Base-by-base conservation (phyloP, 2,329 filamentous ascomycete species). In the Cryphonectria naterciae region DNA sequence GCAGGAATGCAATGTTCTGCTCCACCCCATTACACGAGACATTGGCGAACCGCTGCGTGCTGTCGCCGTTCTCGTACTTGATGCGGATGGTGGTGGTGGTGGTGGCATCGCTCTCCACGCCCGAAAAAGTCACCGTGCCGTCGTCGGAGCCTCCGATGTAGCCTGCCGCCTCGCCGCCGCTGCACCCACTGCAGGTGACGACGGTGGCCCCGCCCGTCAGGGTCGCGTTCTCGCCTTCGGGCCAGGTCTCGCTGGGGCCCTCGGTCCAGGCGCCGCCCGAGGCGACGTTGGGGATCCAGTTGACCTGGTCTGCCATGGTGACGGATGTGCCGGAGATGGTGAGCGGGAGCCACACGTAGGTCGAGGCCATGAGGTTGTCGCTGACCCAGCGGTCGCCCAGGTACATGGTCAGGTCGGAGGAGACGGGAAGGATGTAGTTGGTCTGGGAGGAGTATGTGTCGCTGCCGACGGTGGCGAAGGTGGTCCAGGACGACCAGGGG, bases 341-440 rank as follows among this genome's bases (percentile, higher is more conserved):
- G 0, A 92, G 80, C 0, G 90, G 90, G 0, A 92, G 83, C 90
- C 90, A 92, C 61, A 92, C 82, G 75, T 92, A 92, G 0, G 88
- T 91, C 66, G 86, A 88, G 0, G 85, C 80, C 78, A 85, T 86
- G 2, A 92, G 83, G 73, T 91, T 88, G 25, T 76, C 77, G 6
- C 83, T 85, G 0, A 87, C 79, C 90, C 90, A 92, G 41, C 90
- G 87, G 78, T 92, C 90, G 25, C 90, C 90, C 79, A 91, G 85
- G 79, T 91, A 92, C 73, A 90, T 83, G 64, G 83, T 82, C 19
- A 80, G 77, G 46, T 75, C 73, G 66, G 75, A 74, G 52, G 82
- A 81, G 5, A 83, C 71, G 0, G 82, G 82, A 0, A 91, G 82
- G 25, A 92, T 81, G 74, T 84, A 91, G 64, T 83, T 87, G 1